phyloP scores from a whole-genome alignment of 441 rosid species.

The Dalechampia spathulata region DNA sequence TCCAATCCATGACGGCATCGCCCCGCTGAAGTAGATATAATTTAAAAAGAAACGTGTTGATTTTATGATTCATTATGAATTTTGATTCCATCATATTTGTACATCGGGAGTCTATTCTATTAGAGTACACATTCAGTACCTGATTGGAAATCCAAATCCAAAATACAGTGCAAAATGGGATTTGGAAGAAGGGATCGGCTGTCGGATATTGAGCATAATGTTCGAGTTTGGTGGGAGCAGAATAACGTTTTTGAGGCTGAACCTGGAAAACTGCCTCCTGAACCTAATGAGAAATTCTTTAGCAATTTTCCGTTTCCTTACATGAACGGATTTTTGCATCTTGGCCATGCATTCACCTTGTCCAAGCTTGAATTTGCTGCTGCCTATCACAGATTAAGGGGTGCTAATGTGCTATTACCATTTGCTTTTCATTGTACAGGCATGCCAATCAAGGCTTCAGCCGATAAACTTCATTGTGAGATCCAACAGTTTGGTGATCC shows the following conservation, averaged over 20 bases:
- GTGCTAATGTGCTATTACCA: constrained; percentile 78
- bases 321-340: constrained; percentile 86
- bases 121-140: too few relatives aligned
- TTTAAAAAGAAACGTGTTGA: too few relatives aligned
- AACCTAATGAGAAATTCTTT: constrained; percentile 70
- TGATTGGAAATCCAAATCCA: too few relatives aligned
- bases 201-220: constrained; percentile 54
- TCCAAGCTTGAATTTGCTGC: constrained; percentile 87
- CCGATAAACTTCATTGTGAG: constrained; percentile 84
- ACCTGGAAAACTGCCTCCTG: constrained; percentile 39
- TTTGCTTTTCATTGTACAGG: constrained; percentile 92
- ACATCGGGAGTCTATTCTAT: too few relatives aligned
- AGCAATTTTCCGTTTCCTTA: constrained; percentile 88
- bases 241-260: constrained; percentile 65
- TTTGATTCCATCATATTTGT: too few relatives aligned
- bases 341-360: constrained; percentile 82
- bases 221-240: constrained; percentile 61
- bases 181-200: constrained; percentile 70
- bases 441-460: constrained; percentile 95
- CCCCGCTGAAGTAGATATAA: too few relatives aligned
- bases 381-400: constrained; percentile 71
- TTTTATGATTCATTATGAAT: too few relatives aligned
- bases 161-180: too few relatives aligned
- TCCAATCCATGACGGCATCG: too few relatives aligned
- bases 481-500: constrained; percentile 70